phyloP scores from a whole-genome alignment of 2,329 filamentous ascomycete species.

The Stemphylium vesicarium region DNA sequence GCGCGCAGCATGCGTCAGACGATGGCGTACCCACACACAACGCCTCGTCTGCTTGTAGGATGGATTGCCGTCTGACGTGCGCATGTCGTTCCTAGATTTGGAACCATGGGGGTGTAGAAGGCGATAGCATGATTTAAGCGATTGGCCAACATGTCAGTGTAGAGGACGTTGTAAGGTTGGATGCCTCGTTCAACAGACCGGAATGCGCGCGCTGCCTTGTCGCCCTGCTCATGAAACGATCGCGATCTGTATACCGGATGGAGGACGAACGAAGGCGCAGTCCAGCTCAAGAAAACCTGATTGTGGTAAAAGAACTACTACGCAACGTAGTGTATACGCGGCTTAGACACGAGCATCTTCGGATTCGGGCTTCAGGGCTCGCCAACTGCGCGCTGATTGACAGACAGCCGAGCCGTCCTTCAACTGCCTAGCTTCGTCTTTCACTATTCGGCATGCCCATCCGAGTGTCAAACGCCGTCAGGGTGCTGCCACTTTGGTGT shows the following conservation, averaged over 20 bases:
- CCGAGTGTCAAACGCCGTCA: conserved; percentile 13
- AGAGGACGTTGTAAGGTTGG: neutral
- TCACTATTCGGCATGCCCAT: conserved; percentile 11
- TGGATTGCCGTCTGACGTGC: conserved; percentile 9
- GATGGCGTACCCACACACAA: conserved; percentile 5
- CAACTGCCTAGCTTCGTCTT: conserved; percentile 1
- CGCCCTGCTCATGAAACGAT: too few species aligned
- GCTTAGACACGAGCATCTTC: neutral
- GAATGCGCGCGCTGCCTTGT: neutral
- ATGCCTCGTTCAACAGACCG: neutral
- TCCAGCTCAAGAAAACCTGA: neutral
- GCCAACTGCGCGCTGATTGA: neutral
- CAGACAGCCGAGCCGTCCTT: conserved; percentile 1
- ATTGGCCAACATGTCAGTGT: neutral
- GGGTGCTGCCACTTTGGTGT: conserved; percentile 7
- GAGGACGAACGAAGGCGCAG: neutral
- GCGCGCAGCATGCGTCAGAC: conserved; percentile 14
- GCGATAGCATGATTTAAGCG: neutral
- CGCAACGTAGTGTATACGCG: too few species aligned
- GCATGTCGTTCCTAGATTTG: neutral
- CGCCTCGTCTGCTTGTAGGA: conserved; percentile 8
- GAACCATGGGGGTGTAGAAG: neutral
- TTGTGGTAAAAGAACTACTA: neutral
- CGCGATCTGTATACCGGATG: neutral
- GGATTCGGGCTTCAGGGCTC: neutral